Evolutionary conservation across 228 moss, liverwort and hornwort genomes (phyloP).

Genomic region (Sphagnum fallax): DNA sequence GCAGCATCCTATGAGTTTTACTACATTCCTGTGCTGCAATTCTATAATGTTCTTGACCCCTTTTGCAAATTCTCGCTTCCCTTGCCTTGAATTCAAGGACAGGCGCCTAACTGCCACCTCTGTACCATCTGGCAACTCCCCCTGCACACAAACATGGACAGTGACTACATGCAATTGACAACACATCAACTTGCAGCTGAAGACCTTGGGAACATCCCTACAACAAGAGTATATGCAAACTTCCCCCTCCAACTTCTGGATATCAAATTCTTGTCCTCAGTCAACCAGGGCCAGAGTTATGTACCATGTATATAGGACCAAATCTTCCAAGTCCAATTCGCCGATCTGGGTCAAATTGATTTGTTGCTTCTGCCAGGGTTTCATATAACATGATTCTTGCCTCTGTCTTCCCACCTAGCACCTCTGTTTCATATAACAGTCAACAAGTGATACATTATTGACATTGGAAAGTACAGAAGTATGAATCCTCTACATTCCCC

Average conservation of each 20-base stretch:
- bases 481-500: neutral
- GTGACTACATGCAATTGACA: neutral
- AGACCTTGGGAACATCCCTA: neutral
- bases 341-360: constrained; percentile 31
- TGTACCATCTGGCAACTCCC: constrained; percentile 39
- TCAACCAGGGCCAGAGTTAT: neutral
- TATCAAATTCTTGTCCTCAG: neutral
- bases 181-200: neutral
- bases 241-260: neutral
- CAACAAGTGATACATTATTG: neutral
- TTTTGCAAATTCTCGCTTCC: constrained; percentile 41
- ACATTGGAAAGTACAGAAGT: neutral
- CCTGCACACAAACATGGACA: constrained; percentile 6
- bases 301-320: constrained; percentile 38
- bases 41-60: constrained; percentile 46
- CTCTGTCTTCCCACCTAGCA: constrained; percentile 19
- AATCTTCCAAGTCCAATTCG: constrained; percentile 38
- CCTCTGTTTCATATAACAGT: constrained; percentile 18
- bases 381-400: constrained; percentile 26
- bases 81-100: constrained; percentile 52
- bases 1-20: constrained; percentile 35
- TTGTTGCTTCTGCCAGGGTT: constrained; percentile 28
- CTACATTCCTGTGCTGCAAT: constrained; percentile 38
- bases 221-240: neutral
- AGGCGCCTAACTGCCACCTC: constrained; percentile 42